A percentile compares a stretch with the other conserved stretches of the same genome.
Evolutionary conservation across 306 rosid species (phyloP).

Genomic region (Bauhinia variegata): DNA sequence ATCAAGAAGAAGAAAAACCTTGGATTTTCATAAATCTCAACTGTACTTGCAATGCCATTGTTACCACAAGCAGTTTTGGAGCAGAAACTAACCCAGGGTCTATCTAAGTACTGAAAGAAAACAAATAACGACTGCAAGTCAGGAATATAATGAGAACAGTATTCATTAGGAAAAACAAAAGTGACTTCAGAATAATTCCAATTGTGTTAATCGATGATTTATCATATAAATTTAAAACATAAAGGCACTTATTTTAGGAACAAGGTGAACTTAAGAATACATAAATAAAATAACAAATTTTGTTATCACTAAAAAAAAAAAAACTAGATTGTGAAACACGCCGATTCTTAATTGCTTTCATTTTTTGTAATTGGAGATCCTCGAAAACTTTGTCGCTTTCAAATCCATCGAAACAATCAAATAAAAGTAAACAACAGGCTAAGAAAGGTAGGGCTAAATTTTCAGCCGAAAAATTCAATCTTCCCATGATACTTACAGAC

Average conservation of each 20-base stretch:
- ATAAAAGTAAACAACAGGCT: too few relatives aligned
- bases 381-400: too few relatives aligned
- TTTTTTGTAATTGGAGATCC: too few relatives aligned
- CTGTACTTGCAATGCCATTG: conserved; percentile 84
- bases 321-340: too few relatives aligned
- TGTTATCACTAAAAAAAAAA: too few relatives aligned
- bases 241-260: neutral
- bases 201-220: conserved; percentile 1
- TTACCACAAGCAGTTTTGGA: conserved; percentile 75
- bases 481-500: conserved; percentile 22
- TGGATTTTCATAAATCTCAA: conserved; percentile 73
- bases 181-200: conserved; percentile 1
- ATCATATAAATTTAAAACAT: conserved; percentile 4
- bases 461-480: conserved; percentile 16
- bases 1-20: conserved; percentile 50
- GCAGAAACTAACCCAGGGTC: conserved; percentile 84
- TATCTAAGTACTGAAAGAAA: conserved; percentile 73
- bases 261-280: neutral
- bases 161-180: conserved; percentile 9
- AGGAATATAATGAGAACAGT: conserved; percentile 1
- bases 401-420: too few relatives aligned
- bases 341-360: too few relatives aligned
- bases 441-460: neutral
- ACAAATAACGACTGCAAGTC: conserved; percentile 1
- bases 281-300: too few relatives aligned